Percentiles rank a stretch among this genome's conserved stretches.
phyloP scores from a whole-genome alignment of 2,329 filamentous ascomycete species.

The Microascus cirrosus region DNA sequence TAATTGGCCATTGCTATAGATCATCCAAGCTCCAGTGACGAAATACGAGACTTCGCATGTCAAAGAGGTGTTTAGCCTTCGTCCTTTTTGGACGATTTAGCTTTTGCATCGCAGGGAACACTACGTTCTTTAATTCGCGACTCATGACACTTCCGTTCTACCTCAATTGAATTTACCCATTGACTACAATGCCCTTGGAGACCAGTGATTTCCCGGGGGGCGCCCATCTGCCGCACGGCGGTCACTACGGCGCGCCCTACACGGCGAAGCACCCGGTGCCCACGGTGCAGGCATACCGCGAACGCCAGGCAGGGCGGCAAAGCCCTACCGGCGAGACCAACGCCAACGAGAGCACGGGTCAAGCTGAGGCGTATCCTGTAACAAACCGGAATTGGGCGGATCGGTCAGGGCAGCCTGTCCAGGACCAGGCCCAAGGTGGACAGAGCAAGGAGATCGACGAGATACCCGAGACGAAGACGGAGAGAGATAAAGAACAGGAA shows the following conservation, averaged over 20 bases:
- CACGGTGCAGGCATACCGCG: slow-evolving; percentile 35
- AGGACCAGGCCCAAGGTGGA: no score
- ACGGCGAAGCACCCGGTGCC: slow-evolving; percentile 31
- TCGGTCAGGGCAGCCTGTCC: no score
- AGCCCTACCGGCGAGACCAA: neutral
- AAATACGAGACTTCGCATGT: no score
- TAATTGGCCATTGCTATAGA: no score
- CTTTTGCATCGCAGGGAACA: no score
- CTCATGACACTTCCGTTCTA: no score
- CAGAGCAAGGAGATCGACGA: slow-evolving; percentile 30
- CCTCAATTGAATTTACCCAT: no score
- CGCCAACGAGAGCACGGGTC: neutral
- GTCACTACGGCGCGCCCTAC: slow-evolving; percentile 18
- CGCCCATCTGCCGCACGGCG: slow-evolving; percentile 17
- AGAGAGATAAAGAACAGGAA: slow-evolving; percentile 20
- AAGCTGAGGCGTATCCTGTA: slow-evolving; percentile 13
- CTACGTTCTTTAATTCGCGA: no score
- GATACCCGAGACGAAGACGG: slow-evolving; percentile 37
- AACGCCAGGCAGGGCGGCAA: slow-evolving; percentile 27
- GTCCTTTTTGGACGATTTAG: no score
- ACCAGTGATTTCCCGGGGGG: slow-evolving; percentile 13
- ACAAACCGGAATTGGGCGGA: slow-evolving; percentile 21
- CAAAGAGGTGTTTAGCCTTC: no score
- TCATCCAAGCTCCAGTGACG: no score
- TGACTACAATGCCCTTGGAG: no score